phyloP scores from a whole-genome alignment of 2,329 filamentous ascomycete species.

The Microcera coccophila region DNA sequence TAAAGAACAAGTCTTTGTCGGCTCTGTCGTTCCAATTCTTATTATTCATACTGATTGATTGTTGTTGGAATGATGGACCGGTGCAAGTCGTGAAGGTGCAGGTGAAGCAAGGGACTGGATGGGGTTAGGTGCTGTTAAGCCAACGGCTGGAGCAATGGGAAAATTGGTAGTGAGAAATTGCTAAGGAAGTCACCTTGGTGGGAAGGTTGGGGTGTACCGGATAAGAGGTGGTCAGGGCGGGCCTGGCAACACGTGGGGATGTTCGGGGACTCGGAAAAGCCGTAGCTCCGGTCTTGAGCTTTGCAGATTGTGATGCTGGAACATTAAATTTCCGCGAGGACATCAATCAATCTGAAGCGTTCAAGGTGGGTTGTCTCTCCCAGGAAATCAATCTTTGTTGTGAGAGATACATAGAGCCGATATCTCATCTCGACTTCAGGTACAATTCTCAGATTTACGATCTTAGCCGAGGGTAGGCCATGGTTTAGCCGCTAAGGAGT shows the following conservation, averaged over 20 bases:
- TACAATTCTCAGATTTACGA: conserved; percentile 15
- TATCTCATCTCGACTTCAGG: background rate
- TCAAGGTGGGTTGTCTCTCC: background rate
- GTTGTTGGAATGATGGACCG: conserved; percentile 2
- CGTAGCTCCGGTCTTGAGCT: conserved; percentile 4
- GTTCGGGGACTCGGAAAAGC: conserved; percentile 9
- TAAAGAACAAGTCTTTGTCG: conserved; percentile 61
- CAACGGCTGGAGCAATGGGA: conserved; percentile 31
- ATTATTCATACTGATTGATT: conserved; percentile 43
- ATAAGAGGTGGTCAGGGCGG: conserved; percentile 27
- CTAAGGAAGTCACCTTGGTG: conserved; percentile 20
- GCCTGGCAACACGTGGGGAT: conserved; percentile 2
- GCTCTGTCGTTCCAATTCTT: conserved; percentile 61
- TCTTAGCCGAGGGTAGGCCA: conserved; percentile 30
- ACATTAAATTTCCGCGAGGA: conserved; percentile 1
- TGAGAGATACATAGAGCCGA: background rate
- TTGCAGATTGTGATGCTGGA: conserved; percentile 3
- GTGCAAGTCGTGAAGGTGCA: conserved; percentile 2
- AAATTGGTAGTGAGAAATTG: conserved; percentile 43
- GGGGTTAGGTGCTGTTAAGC: conserved; percentile 35
- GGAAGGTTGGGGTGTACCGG: conserved; percentile 21
- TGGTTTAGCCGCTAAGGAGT: conserved; percentile 25
- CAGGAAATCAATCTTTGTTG: background rate
- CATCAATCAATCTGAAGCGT: background rate
- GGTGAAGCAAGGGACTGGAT: conserved; percentile 17